phyloP scores from a whole-genome alignment of 2,329 filamentous ascomycete species.

The Aulographum hederae region DNA sequence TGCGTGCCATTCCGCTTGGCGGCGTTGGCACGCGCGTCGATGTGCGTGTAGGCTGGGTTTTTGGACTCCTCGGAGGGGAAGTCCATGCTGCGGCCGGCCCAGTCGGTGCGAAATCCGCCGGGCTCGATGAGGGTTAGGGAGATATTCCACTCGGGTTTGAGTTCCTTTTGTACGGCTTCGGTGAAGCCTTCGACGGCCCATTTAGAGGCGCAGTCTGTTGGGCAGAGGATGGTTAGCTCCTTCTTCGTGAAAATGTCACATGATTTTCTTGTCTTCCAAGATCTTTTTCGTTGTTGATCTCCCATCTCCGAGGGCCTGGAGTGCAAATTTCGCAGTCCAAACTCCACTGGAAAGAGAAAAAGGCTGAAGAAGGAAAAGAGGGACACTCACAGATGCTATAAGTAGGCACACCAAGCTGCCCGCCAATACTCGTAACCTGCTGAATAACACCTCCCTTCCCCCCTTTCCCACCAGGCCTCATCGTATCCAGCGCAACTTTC shows the following conservation, averaged over 20 bases:
- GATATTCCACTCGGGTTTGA: slow-evolving; percentile 29
- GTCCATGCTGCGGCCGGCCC: slow-evolving; percentile 26
- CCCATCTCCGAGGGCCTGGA: too few species aligned
- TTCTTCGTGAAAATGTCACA: too few species aligned
- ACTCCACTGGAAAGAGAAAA: too few species aligned
- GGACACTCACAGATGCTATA: slow-evolving; percentile 18
- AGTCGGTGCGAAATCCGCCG: slow-evolving; percentile 28
- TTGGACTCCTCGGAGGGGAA: slow-evolving; percentile 27
- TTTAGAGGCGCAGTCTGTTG: slow-evolving; percentile 19
- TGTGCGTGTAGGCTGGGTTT: slow-evolving; percentile 28
- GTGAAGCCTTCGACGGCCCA: slow-evolving; percentile 31
- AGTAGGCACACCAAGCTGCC: slow-evolving; percentile 21
- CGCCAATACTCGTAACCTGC: slow-evolving; percentile 36
- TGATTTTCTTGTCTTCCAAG: too few species aligned
- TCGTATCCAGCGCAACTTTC: slow-evolving; percentile 22
- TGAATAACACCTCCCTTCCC: slow-evolving; percentile 33
- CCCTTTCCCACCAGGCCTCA: slow-evolving; percentile 21
- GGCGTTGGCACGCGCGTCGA: slow-evolving; percentile 24
- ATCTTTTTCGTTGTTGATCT: too few species aligned
- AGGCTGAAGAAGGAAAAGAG: too few species aligned
- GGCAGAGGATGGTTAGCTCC: too few species aligned
- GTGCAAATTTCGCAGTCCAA: too few species aligned
- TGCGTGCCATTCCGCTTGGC: slow-evolving; percentile 22
- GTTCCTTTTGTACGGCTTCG: slow-evolving; percentile 21
- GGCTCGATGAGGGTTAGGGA: slow-evolving; percentile 18